Evolutionary conservation across 768 basidiomycete genomes (phyloP).

Genomic region (Exidia glandulosa): DNA sequence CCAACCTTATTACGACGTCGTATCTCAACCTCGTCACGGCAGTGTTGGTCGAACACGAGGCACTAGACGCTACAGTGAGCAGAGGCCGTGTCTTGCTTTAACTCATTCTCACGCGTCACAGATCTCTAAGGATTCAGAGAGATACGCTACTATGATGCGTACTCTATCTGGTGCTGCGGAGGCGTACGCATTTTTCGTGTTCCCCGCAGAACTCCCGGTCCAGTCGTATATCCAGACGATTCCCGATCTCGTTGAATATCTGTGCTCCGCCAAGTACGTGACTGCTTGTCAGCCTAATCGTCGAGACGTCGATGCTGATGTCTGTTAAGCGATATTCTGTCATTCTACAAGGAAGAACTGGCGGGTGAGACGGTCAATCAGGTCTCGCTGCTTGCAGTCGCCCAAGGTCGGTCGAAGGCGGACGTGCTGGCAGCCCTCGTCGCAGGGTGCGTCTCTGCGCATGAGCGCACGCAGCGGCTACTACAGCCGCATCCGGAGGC

Average conservation of each 20-base stretch:
- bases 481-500: background rate
- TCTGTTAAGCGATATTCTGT: background rate
- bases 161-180: slow-evolving; percentile 24
- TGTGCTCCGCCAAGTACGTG: slow-evolving; percentile 28
- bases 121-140: no score
- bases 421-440: background rate
- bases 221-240: slow-evolving; percentile 26
- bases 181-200: slow-evolving; percentile 26
- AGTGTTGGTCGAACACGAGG: slow-evolving; percentile 22
- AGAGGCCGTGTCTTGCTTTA: slow-evolving; percentile 16
- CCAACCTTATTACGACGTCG: slow-evolving; percentile 26
- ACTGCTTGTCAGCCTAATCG: slow-evolving; percentile 13
- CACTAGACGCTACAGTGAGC: slow-evolving; percentile 15
- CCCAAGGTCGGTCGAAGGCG: background rate
- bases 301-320: slow-evolving; percentile 3
- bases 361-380: background rate
- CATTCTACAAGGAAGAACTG: background rate
- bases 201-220: slow-evolving; percentile 21
- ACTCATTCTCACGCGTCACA: no score
- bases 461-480: background rate
- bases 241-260: slow-evolving; percentile 24
- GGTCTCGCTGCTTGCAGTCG: background rate
- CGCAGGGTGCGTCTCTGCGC: background rate
- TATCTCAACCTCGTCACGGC: slow-evolving; percentile 26
- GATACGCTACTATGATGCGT: no score